Conservation (phyloP, 441 rosid species). For the California macrophylla region DNA sequence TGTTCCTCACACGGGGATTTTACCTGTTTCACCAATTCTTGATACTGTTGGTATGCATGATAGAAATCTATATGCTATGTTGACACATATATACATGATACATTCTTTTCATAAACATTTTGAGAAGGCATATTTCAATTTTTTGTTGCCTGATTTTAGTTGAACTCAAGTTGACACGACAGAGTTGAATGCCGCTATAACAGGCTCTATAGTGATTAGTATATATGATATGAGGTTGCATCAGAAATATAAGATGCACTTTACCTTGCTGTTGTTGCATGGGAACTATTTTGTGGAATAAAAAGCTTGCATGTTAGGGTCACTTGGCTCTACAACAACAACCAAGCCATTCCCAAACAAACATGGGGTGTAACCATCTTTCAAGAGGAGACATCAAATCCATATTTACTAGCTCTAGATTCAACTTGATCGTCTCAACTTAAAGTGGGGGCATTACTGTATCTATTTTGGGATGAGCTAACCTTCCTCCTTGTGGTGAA, state of each 20-base stretch:
- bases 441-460: not conserved
- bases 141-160: not conserved
- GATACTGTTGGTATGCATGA: constrained; percentile 72
- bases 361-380: not conserved
- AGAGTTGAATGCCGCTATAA: not conserved
- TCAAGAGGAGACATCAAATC: not conserved
- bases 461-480: not conserved
- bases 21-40: constrained; percentile 69
- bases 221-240: not conserved
- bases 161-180: not conserved
- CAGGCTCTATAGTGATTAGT: not conserved
- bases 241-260: not conserved
- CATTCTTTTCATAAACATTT: not conserved
- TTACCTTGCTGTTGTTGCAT: constrained; percentile 5
- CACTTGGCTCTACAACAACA: not conserved
- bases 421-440: not conserved
- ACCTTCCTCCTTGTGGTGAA: not conserved
- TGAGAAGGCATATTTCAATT: not conserved
- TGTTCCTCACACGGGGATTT: constrained; percentile 45
- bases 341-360: not conserved
- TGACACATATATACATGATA: constrained; percentile 4
- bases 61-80: constrained; percentile 7
- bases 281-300: not conserved
- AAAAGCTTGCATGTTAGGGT: not conserved
- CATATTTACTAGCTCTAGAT: not conserved